Evolutionary conservation across 768 basidiomycete species (phyloP).

Genomic region (Russula sp.): DNA sequence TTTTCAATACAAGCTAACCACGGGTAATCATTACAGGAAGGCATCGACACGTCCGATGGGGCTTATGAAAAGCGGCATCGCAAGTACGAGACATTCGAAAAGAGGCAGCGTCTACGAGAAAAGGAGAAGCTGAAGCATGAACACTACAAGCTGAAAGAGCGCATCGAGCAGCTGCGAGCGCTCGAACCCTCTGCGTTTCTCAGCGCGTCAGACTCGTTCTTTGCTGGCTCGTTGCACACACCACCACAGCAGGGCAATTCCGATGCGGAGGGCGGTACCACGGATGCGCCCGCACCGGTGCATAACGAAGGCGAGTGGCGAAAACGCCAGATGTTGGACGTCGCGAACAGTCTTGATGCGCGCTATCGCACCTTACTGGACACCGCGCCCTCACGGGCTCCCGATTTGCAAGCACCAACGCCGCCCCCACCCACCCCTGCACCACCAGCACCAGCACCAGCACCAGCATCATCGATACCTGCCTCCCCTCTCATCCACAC

Average conservation of each 20-base stretch:
- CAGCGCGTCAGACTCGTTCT: slow-evolving; percentile 54
- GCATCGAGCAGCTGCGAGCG: slow-evolving; percentile 75
- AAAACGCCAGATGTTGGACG: slow-evolving; percentile 67
- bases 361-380: slow-evolving; percentile 75
- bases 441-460: not conserved
- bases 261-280: slow-evolving; percentile 1
- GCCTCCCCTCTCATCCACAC: not conserved
- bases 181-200: slow-evolving; percentile 76
- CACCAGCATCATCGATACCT: not conserved
- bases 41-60: slow-evolving; percentile 72
- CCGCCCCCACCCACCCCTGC: not conserved
- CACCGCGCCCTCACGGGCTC: slow-evolving; percentile 42
- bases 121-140: slow-evolving; percentile 91
- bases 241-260: slow-evolving; percentile 39
- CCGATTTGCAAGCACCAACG: slow-evolving; percentile 13
- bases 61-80: slow-evolving; percentile 79
- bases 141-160: slow-evolving; percentile 86
- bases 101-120: slow-evolving; percentile 78
- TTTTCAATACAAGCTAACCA: slow-evolving; percentile 21
- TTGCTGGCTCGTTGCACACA: slow-evolving; percentile 40
- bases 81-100: slow-evolving; percentile 85
- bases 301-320: slow-evolving; percentile 70
- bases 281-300: slow-evolving; percentile 30
- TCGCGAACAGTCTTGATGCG: slow-evolving; percentile 62
- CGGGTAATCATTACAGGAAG: slow-evolving; percentile 40